Base-by-base conservation (phyloP, 805 yeast species). In the Cyberlindnera xylosilytica region DNA sequence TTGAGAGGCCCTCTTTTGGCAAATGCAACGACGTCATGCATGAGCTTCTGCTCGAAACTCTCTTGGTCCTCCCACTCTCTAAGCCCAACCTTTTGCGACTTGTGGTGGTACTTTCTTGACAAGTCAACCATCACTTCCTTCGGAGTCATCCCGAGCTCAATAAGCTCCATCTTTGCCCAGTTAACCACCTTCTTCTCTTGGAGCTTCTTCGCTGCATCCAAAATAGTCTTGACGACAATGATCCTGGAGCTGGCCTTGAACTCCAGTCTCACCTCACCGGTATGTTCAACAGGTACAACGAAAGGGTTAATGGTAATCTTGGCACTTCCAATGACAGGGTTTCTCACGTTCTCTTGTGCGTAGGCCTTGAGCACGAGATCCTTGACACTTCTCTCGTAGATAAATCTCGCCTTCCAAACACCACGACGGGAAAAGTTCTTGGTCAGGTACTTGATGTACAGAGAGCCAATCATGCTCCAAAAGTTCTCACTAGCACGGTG, bases 401-500 rank as follows among this genome's bases (percentile, higher is more conserved):
- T 44, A 20, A 18, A 16, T 18, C 39, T 44, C 23, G 49, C 20
- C 4, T 41, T 26, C 8, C 11, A 6, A 8, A 53, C 38, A 4
- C 54, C 51, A 0, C 18, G 18, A 3, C n/a, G 15, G 4, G 42
- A 41, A 18, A 30, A 24, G 19, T 41, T 46, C 39, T 44, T 45
- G 9, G 50, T 32, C n/a, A 49, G 20, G 37, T 49, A 44, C 23
- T 52, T 52, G 42, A 55, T 38, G 33, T 39, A 55, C 18, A 49
- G 16, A 12, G 58, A 47, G 2, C 51, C 39, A 4, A 55, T 18
- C 50, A 51, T 44, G 20, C 43, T 45, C 60, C 60, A 53, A 28
- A 55, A 55, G 4, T 17, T 7, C 9, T 22, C 10, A 3, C 30
- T 16, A 3, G 28, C 7, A 4, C 13, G n/a, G 9, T 18, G 27